These are phyloP conservation scores for Camelina hispida DNA, from an alignment of 345 rosid genomes.

Conservation along the genomic window DNA sequence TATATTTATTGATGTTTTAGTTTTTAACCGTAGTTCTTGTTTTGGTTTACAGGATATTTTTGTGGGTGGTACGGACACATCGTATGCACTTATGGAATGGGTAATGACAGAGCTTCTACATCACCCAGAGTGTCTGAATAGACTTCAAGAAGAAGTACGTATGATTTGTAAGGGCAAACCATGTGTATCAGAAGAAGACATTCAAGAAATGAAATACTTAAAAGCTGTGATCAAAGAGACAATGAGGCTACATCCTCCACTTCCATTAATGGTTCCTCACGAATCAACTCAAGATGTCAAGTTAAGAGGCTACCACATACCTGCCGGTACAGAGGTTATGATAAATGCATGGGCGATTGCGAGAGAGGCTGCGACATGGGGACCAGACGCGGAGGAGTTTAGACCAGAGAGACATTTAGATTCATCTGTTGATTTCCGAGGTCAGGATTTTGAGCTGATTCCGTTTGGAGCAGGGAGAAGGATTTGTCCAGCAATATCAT, in stretches of 20 bases:
- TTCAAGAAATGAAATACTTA: constrained; percentile 37
- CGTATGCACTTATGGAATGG: constrained; percentile 48
- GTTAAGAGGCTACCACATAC: constrained; percentile 42
- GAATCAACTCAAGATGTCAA: constrained; percentile 39
- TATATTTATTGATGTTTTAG: neutral
- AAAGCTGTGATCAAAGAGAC: constrained; percentile 50
- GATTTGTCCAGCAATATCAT: constrained; percentile 38
- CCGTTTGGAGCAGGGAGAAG: constrained; percentile 47
- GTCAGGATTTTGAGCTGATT: constrained; percentile 40
- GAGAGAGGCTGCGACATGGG: constrained; percentile 43
- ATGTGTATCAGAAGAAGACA: constrained; percentile 36
- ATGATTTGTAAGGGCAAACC: constrained; percentile 10
- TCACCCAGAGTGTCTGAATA: constrained; percentile 40
- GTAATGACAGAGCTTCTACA: constrained; percentile 50
- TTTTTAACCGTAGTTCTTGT: neutral
- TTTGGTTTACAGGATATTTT: constrained; percentile 45
- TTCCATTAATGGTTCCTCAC: constrained; percentile 46
- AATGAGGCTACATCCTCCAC: constrained; percentile 50
- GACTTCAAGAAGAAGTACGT: constrained; percentile 43
- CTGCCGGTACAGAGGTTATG: constrained; percentile 35
- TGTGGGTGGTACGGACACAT: constrained; percentile 47
- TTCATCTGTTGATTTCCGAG: constrained; percentile 27
- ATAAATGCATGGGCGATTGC: constrained; percentile 49
- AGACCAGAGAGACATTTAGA: constrained; percentile 44
- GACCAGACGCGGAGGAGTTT: constrained; percentile 31